Evolutionary conservation across 345 rosid species (phyloP), one percentile per base, ranked within the genome.

Genomic region (Eucalyptus polyanthemos): DNA sequence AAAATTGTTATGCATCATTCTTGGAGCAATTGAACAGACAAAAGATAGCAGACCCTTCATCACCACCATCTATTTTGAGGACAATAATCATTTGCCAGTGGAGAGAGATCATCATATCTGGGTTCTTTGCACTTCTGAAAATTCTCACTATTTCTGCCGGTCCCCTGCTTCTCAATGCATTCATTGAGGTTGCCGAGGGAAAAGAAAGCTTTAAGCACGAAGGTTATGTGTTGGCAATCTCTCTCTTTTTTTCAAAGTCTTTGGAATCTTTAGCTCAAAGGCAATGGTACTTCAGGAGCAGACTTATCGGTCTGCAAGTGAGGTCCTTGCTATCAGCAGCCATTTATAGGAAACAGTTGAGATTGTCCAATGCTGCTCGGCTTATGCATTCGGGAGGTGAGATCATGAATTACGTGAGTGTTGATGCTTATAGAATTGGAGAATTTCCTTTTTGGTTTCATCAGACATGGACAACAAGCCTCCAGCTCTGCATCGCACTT

Each of bases 381-480:
- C 31, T 94, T 92, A 91, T 92, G 50, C 99, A 97, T 93, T 96
- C 99, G 8, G 95, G 98, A 1, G 95, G 99, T 9, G 99, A 97
- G 94, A 95, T 97, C 53, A 95, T 95, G 96, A 97, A 97, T 91
- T 97, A 97, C 89, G 98, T 97, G 13, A 94, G 97, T 1, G 98
- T 97, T 17, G 99, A 97, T 94, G 98, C 99, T 29, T 97, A 96
- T 80, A 93, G 99, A 87, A 95, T 97, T 25, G 99, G 99, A 8
- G 99, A 97, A 45, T 97, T 97, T 88, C 98, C 99, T 6, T 97
- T 94, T 91, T 97, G 99, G 99, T 94, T 96, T 91, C 99, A 97
- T 88, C 99, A 97, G 94, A 96, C 95, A 86, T 97, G 99, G 99
- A 93, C 99, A 4, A 97, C 99, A 54, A 92, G 95, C 91, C 93